These are phyloP conservation scores for Plasmodium reichenowi DNA, from an alignment of 169 alveolate genomes.

Conservation along the genomic window DNA sequence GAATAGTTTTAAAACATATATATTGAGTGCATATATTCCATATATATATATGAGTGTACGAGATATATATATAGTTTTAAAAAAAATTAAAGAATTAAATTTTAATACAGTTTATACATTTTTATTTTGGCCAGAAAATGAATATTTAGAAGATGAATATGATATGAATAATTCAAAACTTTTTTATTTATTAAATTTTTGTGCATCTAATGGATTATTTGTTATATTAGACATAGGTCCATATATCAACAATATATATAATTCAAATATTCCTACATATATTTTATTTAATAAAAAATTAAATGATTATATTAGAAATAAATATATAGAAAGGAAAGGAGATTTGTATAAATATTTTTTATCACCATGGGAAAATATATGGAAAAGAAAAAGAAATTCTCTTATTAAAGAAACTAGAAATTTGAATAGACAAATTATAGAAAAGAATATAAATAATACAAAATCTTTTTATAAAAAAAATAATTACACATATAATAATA, in stretches of 20 bases:
- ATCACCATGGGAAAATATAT: conserved; percentile 5
- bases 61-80: conserved; percentile 64
- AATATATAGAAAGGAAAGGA: conserved; percentile 9
- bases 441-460: conserved; percentile 17
- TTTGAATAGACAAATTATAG: conserved; percentile 15
- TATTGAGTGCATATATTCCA: conserved; percentile 74
- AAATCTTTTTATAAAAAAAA: conserved; percentile 16
- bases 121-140: conserved; percentile 77
- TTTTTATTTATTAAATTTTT: conserved; percentile 59
- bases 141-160: conserved; percentile 66
- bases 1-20: conserved; percentile 43
- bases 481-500: not conserved
- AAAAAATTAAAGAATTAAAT: conserved; percentile 73
- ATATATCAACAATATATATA: conserved; percentile 57
- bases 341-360: not conserved
- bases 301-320: conserved; percentile 32
- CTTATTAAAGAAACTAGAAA: not conserved
- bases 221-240: conserved; percentile 75
- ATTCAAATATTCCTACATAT: conserved; percentile 72
- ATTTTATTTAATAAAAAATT: conserved; percentile 47
- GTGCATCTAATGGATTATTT: conserved; percentile 76
- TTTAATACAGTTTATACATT: conserved; percentile 76
- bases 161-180: conserved; percentile 61
- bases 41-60: conserved; percentile 75
- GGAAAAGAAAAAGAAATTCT: conserved; percentile 6